Evolutionary conservation across 208 protist species (phyloP).

Genomic region (Herpetomonas tarakana): DNA sequence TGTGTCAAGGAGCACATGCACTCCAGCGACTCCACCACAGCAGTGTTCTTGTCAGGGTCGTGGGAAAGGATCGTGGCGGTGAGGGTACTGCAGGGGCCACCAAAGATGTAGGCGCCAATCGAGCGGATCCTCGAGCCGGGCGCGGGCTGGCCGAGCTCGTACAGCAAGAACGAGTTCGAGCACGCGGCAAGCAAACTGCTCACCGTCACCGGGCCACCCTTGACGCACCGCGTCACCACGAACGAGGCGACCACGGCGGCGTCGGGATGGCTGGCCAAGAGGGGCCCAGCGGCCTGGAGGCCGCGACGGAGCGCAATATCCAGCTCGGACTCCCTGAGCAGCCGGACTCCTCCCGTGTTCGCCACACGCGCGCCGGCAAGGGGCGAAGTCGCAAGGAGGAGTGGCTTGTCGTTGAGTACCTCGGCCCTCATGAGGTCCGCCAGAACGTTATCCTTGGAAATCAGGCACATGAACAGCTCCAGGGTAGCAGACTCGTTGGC

Average conservation of each 20-base stretch:
- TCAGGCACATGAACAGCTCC: constrained; percentile 44
- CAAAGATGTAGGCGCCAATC: no score
- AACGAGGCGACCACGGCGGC: constrained; percentile 41
- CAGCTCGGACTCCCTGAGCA: constrained; percentile 22
- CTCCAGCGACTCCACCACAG: no score
- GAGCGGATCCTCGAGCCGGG: no score
- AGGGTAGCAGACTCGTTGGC: constrained; percentile 19
- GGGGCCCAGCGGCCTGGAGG: constrained; percentile 23
- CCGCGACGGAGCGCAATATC: constrained; percentile 18
- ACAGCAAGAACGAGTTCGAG: no score
- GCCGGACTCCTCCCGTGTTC: constrained; percentile 18
- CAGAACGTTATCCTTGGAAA: constrained; percentile 33
- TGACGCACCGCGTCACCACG: constrained; percentile 59
- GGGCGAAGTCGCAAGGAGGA: constrained; percentile 50
- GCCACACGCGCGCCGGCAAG: constrained; percentile 41
- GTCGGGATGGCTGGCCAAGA: constrained; percentile 18
- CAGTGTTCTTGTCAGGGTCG: no score
- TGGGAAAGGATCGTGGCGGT: no score
- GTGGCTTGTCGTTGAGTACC: constrained; percentile 7
- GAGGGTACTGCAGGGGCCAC: background rate
- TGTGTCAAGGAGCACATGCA: no score
- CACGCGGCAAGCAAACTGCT: no score
- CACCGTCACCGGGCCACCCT: no score
- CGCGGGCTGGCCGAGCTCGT: no score
- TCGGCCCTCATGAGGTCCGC: constrained; percentile 29